These are phyloP conservation scores for Solanum lycopersicoides DNA, from an alignment of 257 asterid genomes.

Conservation along the genomic window DNA sequence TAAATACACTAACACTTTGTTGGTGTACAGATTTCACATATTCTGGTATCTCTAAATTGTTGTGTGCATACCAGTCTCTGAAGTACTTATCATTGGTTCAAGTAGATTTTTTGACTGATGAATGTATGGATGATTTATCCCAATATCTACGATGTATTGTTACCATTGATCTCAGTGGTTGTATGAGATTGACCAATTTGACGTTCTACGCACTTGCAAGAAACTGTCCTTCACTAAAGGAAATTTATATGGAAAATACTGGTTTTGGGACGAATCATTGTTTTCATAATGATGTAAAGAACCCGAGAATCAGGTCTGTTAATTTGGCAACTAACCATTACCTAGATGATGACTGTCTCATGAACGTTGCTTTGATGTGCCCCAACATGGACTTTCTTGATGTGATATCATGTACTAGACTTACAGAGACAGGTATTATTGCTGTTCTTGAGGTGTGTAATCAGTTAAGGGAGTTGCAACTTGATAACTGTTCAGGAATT, in stretches of 20 bases:
- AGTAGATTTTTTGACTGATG: neutral
- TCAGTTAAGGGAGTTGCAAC: neutral
- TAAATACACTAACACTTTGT: neutral
- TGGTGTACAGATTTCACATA: neutral
- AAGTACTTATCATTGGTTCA: neutral
- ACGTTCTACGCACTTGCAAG: neutral
- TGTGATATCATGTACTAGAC: neutral
- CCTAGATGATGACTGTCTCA: neutral
- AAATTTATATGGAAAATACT: neutral
- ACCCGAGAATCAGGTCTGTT: neutral
- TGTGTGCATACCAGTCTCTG: neutral
- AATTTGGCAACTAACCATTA: neutral
- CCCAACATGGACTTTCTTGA: constrained; percentile 6
- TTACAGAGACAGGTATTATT: constrained; percentile 4
- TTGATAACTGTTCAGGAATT: neutral
- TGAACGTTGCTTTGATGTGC: neutral
- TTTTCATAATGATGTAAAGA: neutral
- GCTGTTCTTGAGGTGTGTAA: constrained; percentile 1
- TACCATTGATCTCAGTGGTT: neutral
- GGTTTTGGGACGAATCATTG: neutral
- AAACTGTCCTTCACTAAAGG: constrained; percentile 1
- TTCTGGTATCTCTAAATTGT: constrained; percentile 1
- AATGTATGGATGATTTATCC: neutral
- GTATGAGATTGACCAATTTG: neutral
- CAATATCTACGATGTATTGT: neutral